Conservation (phyloP, 2,329 filamentous ascomycete genomes). For the Claviceps arundinis region DNA sequence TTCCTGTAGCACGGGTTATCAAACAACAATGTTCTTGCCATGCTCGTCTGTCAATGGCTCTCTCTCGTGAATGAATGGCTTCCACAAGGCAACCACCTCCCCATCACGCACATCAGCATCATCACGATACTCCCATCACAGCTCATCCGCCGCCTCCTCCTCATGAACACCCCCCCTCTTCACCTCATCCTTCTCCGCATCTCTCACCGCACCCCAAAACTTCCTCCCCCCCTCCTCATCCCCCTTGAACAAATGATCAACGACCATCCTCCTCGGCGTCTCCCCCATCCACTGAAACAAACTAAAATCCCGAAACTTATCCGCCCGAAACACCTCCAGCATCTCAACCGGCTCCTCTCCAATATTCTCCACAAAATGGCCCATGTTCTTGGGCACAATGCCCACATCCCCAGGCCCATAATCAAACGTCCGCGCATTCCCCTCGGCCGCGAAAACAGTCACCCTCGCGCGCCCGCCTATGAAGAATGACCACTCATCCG, state of each 20-base stretch:
- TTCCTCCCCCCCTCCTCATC: slow-evolving; percentile 46
- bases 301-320: slow-evolving; percentile 60
- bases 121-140: no score
- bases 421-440: slow-evolving; percentile 61
- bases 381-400: slow-evolving; percentile 65
- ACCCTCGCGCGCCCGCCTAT: slow-evolving; percentile 57
- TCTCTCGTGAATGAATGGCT: no score
- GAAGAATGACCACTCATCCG: slow-evolving; percentile 75
- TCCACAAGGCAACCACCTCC: no score
- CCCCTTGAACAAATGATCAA: slow-evolving; percentile 51
- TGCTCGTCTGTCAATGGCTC: no score
- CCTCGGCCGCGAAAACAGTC: slow-evolving; percentile 59
- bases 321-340: slow-evolving; percentile 60
- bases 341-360: slow-evolving; percentile 65
- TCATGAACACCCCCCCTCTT: slow-evolving; percentile 7
- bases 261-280: slow-evolving; percentile 52
- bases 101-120: no score
- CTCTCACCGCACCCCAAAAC: slow-evolving; percentile 49
- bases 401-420: slow-evolving; percentile 64
- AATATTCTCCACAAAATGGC: slow-evolving; percentile 72
- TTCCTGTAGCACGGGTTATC: no score
- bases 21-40: no score
- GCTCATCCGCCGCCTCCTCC: no score
- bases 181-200: slow-evolving; percentile 45
- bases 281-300: slow-evolving; percentile 66